Percentiles rank a stretch among this genome's conserved stretches.
phyloP scores from a whole-genome alignment of 73 alveolate genomes.

The Paramecium pentaurelia region DNA sequence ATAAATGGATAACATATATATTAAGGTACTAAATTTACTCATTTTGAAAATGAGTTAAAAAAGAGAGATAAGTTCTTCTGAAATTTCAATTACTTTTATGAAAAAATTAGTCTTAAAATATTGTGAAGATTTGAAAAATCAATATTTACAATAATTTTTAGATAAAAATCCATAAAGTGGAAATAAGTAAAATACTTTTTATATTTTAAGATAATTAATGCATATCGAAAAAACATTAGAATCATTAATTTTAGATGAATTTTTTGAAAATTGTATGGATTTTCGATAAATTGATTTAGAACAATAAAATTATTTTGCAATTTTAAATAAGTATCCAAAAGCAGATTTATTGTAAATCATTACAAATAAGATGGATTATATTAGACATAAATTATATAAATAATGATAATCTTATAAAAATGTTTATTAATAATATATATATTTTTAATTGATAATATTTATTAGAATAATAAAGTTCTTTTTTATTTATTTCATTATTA shows the following conservation, averaged over 20 bases:
- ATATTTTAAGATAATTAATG: background rate
- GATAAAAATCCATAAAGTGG: background rate
- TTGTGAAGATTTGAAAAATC: constrained; percentile 28
- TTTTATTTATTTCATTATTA: background rate
- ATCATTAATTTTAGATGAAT: constrained; percentile 39
- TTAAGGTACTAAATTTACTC: constrained; percentile 21
- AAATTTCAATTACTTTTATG: background rate
- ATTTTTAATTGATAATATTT: background rate
- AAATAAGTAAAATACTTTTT: background rate
- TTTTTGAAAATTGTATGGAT: constrained; percentile 40
- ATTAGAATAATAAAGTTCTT: background rate
- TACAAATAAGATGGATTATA: constrained; percentile 53
- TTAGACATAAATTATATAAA: constrained; percentile 47
- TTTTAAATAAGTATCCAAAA: constrained; percentile 45
- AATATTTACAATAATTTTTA: constrained; percentile 11
- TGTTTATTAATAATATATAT: background rate
- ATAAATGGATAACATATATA: background rate
- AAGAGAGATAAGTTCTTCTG: constrained; percentile 24
- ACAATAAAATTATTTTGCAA: constrained; percentile 30
- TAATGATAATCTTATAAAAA: background rate
- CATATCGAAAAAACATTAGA: constrained; percentile 43
- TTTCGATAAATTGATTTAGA: constrained; percentile 44
- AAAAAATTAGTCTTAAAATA: constrained; percentile 37
- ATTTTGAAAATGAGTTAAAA: constrained; percentile 1
- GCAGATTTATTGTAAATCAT: constrained; percentile 41